These are phyloP conservation scores for Zygotorulaspora danielsina DNA, from an alignment of 805 yeast species.

Conservation along the genomic window DNA sequence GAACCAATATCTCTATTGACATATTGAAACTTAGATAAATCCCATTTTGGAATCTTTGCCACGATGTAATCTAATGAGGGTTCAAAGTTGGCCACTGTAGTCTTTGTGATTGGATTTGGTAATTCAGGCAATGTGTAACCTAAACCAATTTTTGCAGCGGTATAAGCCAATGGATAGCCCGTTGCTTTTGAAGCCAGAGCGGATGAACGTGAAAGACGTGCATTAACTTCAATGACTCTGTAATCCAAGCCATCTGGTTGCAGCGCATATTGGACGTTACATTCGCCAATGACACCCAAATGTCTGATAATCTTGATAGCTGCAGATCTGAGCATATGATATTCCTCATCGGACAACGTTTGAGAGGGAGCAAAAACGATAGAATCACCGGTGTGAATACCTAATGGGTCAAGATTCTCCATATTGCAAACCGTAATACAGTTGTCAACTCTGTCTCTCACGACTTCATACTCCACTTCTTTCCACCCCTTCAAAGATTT, in stretches of 20 bases:
- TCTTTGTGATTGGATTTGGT: constrained; percentile 93
- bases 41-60: constrained; percentile 98
- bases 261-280: constrained; percentile 95
- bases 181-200: constrained; percentile 98
- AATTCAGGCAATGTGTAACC: constrained; percentile 93
- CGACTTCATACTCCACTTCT: constrained; percentile 98
- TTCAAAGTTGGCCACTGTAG: constrained; percentile 94
- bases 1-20: constrained; percentile 92
- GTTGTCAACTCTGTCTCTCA: constrained; percentile 91
- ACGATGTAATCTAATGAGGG: constrained; percentile 96
- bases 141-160: constrained; percentile 95
- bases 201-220: constrained; percentile 93
- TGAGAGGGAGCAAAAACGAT: constrained; percentile 99
- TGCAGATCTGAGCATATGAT: constrained; percentile 95
- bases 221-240: constrained; percentile 96
- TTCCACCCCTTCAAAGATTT: constrained; percentile 98
- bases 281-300: constrained; percentile 97
- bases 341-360: constrained; percentile 93
- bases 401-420: constrained; percentile 98
- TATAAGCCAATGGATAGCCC: constrained; percentile 97
- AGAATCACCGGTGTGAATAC: constrained; percentile 98
- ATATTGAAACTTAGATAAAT: constrained; percentile 88
- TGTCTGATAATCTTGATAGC: constrained; percentile 97
- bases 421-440: constrained; percentile 98
- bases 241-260: constrained; percentile 95